These are phyloP conservation scores for Neoboletus magnificus DNA, from an alignment of 768 basidiomycete species.

Conservation along the genomic window DNA sequence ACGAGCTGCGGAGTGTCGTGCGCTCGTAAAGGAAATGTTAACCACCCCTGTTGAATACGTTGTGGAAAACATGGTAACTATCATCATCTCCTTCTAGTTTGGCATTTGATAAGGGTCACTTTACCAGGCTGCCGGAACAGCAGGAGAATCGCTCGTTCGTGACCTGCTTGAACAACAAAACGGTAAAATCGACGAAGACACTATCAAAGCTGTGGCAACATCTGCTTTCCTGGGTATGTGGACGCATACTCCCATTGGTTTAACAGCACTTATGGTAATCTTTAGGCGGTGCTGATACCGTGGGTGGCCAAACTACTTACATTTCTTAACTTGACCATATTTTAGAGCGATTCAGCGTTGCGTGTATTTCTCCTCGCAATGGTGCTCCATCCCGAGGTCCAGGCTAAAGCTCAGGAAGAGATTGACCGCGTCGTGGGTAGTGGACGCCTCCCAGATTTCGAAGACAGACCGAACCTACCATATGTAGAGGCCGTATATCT, in stretches of 20 bases:
- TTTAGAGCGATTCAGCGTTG: conserved; percentile 10
- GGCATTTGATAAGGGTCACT: neutral
- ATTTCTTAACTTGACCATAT: neutral
- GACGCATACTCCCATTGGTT: neutral
- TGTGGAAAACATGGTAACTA: conserved; percentile 20
- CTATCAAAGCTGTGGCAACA: conserved; percentile 23
- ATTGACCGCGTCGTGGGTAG: conserved; percentile 31
- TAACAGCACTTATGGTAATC: neutral
- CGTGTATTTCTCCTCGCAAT: conserved; percentile 33
- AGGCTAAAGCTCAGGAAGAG: conserved; percentile 31
- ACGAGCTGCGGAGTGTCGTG: conserved; percentile 15
- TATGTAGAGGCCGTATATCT: conserved; percentile 31
- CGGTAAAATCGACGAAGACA: conserved; percentile 2
- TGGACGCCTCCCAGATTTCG: conserved; percentile 28
- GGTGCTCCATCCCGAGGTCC: conserved; percentile 31
- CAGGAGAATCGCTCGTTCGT: conserved; percentile 19
- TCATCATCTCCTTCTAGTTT: neutral
- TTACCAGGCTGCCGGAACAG: conserved; percentile 17
- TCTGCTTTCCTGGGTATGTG: conserved; percentile 22
- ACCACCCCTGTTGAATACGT: conserved; percentile 22
- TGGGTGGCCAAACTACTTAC: conserved; percentile 1
- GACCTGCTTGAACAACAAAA: conserved; percentile 8
- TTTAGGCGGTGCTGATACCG: conserved; percentile 29
- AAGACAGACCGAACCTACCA: conserved; percentile 27
- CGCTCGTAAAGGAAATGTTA: conserved; percentile 22